These are phyloP conservation scores for Cryptosporidium meleagridis DNA, from an alignment of 169 alveolate genomes.

Conservation along the genomic window DNA sequence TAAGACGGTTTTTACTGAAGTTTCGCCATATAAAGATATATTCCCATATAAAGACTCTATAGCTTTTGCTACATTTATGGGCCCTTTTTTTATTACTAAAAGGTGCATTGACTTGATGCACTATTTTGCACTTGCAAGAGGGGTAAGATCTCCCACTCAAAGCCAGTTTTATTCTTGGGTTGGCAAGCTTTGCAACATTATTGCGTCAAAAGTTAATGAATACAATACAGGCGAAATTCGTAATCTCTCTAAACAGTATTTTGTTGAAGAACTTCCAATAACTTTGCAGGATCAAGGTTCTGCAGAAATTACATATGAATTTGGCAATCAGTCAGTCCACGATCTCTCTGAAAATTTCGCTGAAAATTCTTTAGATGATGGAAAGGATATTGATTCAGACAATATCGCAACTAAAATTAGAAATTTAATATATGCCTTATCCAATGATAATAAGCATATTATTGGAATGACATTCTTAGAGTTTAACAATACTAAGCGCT, in stretches of 20 bases:
- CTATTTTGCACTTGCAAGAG: slow-evolving; percentile 71
- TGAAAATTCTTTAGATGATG: slow-evolving; percentile 17
- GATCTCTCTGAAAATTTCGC: background rate
- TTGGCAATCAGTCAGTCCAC: background rate
- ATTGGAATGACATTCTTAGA: slow-evolving; percentile 34
- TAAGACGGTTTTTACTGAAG: slow-evolving; percentile 47
- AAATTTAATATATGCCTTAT: slow-evolving; percentile 32
- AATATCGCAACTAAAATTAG: slow-evolving; percentile 59
- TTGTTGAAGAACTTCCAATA: slow-evolving; percentile 38
- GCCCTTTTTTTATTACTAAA: slow-evolving; percentile 61
- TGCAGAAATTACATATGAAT: slow-evolving; percentile 3
- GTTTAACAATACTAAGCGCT: slow-evolving; percentile 35
- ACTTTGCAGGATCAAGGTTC: background rate
- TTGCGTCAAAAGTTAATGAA: slow-evolving; percentile 55
- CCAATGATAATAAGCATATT: slow-evolving; percentile 58
- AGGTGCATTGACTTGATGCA: slow-evolving; percentile 70
- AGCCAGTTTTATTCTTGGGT: slow-evolving; percentile 52
- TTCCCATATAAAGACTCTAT: slow-evolving; percentile 52
- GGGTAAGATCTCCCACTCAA: slow-evolving; percentile 61
- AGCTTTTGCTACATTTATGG: slow-evolving; percentile 71
- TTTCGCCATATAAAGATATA: slow-evolving; percentile 55
- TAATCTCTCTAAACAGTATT: slow-evolving; percentile 30
- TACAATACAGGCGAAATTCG: slow-evolving; percentile 49
- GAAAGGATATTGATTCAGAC: slow-evolving; percentile 30
- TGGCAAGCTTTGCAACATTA: slow-evolving; percentile 51